Conservation (phyloP, 495 filamentous ascomycete species). For the Diplogelasinospora grovesii region DNA sequence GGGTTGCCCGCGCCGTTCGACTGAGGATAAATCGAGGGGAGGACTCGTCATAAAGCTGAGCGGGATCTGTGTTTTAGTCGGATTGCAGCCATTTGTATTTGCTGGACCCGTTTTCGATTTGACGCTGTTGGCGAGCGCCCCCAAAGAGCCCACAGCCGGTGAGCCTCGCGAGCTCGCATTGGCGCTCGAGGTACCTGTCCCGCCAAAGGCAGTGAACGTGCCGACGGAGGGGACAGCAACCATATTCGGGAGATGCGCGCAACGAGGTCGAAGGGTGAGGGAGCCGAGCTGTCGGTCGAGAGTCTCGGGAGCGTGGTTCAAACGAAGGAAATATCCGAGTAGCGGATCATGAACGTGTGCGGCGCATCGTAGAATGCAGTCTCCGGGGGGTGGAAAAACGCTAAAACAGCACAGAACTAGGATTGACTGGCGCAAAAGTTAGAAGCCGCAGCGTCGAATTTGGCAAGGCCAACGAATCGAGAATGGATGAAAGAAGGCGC, state of each 20-base stretch:
- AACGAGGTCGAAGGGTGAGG: not conserved
- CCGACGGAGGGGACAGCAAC: slow-evolving; percentile 34
- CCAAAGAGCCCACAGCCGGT: slow-evolving; percentile 31
- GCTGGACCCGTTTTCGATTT: slow-evolving; percentile 39
- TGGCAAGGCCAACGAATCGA: no score
- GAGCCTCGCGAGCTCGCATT: slow-evolving; percentile 43
- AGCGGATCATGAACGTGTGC: slow-evolving; percentile 9
- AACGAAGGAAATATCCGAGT: slow-evolving; percentile 1
- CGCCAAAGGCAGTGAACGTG: slow-evolving; percentile 26
- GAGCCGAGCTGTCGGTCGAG: not conserved
- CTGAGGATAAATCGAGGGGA: slow-evolving; percentile 78
- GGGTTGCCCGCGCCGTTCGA: slow-evolving; percentile 81
- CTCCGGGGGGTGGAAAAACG: no score
- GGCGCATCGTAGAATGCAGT: slow-evolving; percentile 9
- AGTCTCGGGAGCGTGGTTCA: not conserved
- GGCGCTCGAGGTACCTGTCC: slow-evolving; percentile 22
- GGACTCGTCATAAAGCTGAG: slow-evolving; percentile 46
- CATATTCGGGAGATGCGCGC: slow-evolving; percentile 24
- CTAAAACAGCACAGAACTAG: no score
- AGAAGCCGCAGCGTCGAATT: no score
- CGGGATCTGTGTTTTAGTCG: slow-evolving; percentile 39
- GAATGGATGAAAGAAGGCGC: no score
- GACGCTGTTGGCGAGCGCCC: slow-evolving; percentile 25
- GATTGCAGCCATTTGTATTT: slow-evolving; percentile 49
- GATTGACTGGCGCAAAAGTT: no score